Base-by-base conservation (phyloP, 768 basidiomycete genomes). In the Panaeolus papilionaceus region DNA sequence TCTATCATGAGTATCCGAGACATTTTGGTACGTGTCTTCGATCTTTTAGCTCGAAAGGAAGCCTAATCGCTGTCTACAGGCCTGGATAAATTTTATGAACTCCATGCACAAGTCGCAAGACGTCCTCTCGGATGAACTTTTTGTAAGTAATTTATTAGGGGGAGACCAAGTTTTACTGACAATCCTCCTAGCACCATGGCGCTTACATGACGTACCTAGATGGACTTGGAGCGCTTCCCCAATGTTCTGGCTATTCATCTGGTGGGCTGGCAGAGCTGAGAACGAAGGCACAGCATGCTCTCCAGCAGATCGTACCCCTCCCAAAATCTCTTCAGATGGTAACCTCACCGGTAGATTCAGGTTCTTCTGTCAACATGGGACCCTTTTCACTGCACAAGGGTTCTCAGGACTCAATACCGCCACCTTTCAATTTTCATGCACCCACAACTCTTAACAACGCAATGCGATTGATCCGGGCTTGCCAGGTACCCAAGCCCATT, bases 201-300 rank as follows among this genome's bases (percentile, higher is more conserved):
- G 96, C 96, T 0, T 89, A 92, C 70, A 93, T 99, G 94, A 92
- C 93, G 0, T 88, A 95, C 73, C 80, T 99, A 20, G 98, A 99
- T 75, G 96, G 96, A 42, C 80, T 98, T 2, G 89, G 87, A 40
- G 90, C 94, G 3, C 81, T 95, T 18, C 90, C 93, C 61, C 92
- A 92, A 75, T 78, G 91, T 42, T 79, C 90, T 18, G 80, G 89
- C 10, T 89, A 91, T 72, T 88, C 94, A 0, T 75, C 75, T 16
- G 82, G 85, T 3, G 84, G 86, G 4, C 74, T 98, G 28, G 81
- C 77, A n/a, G 75, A 79, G n/a, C 80, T 98, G 62, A 91, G 88
- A 72, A 76, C 75, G 3, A 88, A 89, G 14, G 92, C 92, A 12
- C 66, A 82, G 42, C 67, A 65, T 2, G 84, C 88, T 71, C 79